These are phyloP conservation scores for Hymenotorrendiella dingleyae DNA, from an alignment of 2,329 filamentous ascomycete genomes.

Conservation along the genomic window DNA sequence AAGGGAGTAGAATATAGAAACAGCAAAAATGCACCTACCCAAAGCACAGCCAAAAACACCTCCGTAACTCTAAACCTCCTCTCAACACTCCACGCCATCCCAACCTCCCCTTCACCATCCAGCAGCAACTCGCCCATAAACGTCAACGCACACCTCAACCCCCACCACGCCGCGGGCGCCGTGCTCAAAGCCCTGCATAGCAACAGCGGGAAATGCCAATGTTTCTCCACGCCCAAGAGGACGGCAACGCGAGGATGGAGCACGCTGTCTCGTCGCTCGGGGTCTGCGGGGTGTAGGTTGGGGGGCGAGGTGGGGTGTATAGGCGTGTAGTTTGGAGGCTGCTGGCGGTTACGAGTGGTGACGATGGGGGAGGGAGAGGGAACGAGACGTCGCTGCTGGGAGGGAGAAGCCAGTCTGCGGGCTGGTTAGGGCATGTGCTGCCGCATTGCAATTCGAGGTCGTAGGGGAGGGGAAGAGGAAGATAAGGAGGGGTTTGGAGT, in stretches of 20 bases:
- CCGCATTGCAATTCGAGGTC: constrained; percentile 27
- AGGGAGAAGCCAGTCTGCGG: constrained; percentile 28
- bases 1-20: not conserved
- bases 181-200: constrained; percentile 67
- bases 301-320: constrained; percentile 11
- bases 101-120: constrained; percentile 28
- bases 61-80: constrained; percentile 55
- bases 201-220: constrained; percentile 69
- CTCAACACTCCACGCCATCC: constrained; percentile 37
- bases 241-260: constrained; percentile 75
- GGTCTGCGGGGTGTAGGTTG: constrained; percentile 21
- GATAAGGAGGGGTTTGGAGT: not conserved
- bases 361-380: constrained; percentile 2
- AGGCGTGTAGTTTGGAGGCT: not conserved
- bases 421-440: constrained; percentile 31
- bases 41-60: constrained; percentile 65
- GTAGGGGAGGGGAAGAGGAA: not conserved
- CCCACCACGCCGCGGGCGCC: constrained; percentile 66
- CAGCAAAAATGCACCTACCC: constrained; percentile 45
- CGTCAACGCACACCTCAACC: constrained; percentile 60
- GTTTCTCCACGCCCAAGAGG: constrained; percentile 64
- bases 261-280: constrained; percentile 34
- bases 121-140: constrained; percentile 59
- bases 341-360: constrained; percentile 7
- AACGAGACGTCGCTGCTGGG: constrained; percentile 9